Percentiles rank a stretch among this genome's conserved stretches.
These are phyloP conservation scores for Syzygium jambos DNA, from an alignment of 345 rosid genomes.

Conservation along the genomic window DNA sequence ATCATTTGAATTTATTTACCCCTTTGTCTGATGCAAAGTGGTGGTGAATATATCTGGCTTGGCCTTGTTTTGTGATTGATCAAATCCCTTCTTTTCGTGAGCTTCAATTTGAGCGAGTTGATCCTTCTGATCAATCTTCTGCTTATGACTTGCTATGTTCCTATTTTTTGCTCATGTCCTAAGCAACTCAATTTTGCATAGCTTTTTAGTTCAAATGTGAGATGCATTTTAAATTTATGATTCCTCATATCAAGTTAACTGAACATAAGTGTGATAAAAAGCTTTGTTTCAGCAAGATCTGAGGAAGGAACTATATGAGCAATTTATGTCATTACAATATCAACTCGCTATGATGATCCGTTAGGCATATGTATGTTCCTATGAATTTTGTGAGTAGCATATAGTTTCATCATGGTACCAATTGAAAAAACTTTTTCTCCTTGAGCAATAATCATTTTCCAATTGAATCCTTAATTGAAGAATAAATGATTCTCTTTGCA, in stretches of 20 bases:
- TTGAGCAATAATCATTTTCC: neutral
- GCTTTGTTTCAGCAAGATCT: neutral
- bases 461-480: neutral
- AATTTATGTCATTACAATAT: neutral
- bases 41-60: neutral
- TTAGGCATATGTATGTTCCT: neutral
- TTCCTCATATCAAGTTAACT: neutral
- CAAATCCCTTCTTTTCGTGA: neutral
- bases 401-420: neutral
- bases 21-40: neutral
- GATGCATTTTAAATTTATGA: neutral
- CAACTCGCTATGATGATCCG: neutral
- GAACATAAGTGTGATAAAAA: neutral
- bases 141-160: neutral
- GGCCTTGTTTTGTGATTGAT: neutral
- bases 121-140: neutral
- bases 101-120: neutral
- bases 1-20: neutral
- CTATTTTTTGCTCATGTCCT: neutral
- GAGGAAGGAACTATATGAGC: neutral
- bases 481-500: neutral
- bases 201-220: neutral
- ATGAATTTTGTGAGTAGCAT: neutral
- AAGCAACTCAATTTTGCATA: neutral
- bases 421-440: neutral